Percentiles rank a stretch among this genome's conserved stretches.
Evolutionary conservation across 2,329 filamentous ascomycete species (phyloP).

Genomic region (Chaetoscypha palmicola): DNA sequence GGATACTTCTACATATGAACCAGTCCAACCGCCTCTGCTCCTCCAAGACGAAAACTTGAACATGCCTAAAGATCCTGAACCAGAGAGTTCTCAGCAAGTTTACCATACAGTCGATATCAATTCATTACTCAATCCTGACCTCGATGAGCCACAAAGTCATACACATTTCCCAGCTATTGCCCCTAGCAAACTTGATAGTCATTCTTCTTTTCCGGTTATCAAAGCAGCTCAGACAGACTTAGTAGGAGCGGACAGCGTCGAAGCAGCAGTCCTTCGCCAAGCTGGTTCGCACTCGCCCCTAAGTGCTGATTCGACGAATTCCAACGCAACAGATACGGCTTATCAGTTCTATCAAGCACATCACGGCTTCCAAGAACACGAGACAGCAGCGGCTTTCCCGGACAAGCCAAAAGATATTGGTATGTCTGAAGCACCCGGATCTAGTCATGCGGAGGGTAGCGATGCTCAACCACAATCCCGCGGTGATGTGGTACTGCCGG

Average conservation of each 20-base stretch:
- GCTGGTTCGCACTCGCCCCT: constrained; percentile 2
- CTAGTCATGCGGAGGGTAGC: background rate
- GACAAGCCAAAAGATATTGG: background rate
- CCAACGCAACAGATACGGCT: constrained; percentile 6
- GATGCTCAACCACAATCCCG: background rate
- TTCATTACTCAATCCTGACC: background rate
- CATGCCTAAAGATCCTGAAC: background rate
- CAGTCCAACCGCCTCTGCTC: too few species aligned
- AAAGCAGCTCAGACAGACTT: too few species aligned
- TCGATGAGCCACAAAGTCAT: background rate
- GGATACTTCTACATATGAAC: too few species aligned
- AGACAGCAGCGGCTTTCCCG: background rate
- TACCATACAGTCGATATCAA: background rate
- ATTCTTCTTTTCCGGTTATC: too few species aligned
- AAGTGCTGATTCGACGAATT: constrained; percentile 7
- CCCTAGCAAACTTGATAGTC: too few species aligned
- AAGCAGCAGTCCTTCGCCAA: too few species aligned
- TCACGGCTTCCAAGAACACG: constrained; percentile 3
- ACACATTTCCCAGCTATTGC: background rate
- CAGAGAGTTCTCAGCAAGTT: background rate
- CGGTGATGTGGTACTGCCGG: constrained; percentile 1
- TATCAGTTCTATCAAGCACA: constrained; percentile 8
- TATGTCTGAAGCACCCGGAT: background rate
- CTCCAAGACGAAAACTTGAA: too few species aligned
- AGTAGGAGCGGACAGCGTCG: too few species aligned